Conservation (phyloP, 352 stramenopile genomes). For the Pilasporangium apinafurcum region DNA sequence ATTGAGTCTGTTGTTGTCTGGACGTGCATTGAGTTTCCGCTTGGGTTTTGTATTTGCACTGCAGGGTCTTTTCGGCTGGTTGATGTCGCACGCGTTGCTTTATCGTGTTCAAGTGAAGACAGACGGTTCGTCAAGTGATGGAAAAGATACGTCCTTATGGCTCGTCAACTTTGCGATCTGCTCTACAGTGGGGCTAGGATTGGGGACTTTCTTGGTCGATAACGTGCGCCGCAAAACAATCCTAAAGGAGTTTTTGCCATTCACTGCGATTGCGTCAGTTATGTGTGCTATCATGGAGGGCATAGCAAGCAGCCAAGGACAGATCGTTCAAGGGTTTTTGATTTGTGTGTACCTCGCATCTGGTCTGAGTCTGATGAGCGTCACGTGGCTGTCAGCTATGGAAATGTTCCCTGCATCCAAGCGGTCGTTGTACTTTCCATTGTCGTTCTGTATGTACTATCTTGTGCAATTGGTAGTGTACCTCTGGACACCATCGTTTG, state of each 20-base stretch:
- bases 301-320: conserved; percentile 20
- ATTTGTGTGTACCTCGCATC: conserved; percentile 60
- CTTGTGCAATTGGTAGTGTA: conserved; percentile 45
- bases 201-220: conserved; percentile 77
- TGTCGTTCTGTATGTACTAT: conserved; percentile 70
- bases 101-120: conserved; percentile 34
- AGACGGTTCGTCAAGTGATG: conserved; percentile 9
- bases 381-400: conserved; percentile 64
- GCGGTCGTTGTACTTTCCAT: conserved; percentile 54
- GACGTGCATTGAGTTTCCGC: conserved; percentile 61
- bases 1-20: conserved; percentile 31
- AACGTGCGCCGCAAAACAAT: conserved; percentile 86
- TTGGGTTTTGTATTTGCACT: conserved; percentile 49
- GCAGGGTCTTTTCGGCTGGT: conserved; percentile 50
- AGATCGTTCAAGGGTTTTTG: conserved; percentile 40
- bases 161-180: conserved; percentile 49
- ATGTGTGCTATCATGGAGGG: conserved; percentile 47
- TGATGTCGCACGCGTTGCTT: conserved; percentile 69
- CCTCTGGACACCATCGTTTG: conserved; percentile 54
- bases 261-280: conserved; percentile 55
- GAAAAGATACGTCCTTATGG: conserved; percentile 36
- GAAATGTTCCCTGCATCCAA: conserved; percentile 77
- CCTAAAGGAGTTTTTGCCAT: conserved; percentile 83
- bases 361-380: conserved; percentile 64
- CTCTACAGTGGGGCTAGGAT: conserved; percentile 38